Percentiles rank a stretch among this genome's conserved stretches.
Evolutionary conservation across 176 grass and related monocot genomes (phyloP).

Genomic region (Coix lacrymajobi): DNA sequence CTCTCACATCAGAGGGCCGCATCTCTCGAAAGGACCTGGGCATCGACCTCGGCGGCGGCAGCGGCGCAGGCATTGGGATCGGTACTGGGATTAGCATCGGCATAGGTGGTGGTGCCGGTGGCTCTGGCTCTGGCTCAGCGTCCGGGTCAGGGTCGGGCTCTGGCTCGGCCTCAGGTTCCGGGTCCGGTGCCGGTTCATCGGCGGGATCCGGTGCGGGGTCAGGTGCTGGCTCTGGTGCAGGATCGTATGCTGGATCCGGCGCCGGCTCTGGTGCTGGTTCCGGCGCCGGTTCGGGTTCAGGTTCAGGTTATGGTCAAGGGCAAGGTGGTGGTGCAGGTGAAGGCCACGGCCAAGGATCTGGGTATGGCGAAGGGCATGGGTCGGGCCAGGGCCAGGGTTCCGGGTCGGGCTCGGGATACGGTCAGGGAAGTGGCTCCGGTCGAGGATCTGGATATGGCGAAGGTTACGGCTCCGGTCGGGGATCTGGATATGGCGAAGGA

Average conservation of each 20-base stretch:
- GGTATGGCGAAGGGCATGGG: conserved; percentile 7
- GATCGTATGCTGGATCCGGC: not conserved
- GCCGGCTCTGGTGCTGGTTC: conserved; percentile 12
- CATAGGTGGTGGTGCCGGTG: conserved; percentile 13
- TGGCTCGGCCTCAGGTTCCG: not conserved
- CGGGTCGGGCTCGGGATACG: conserved; percentile 10
- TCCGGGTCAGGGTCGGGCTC: not conserved
- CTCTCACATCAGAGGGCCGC: not conserved
- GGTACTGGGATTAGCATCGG: conserved; percentile 21
- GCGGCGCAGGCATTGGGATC: not conserved
- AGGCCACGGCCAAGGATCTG: conserved; percentile 14
- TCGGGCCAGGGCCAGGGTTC: conserved; percentile 30
- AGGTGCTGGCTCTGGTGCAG: not conserved
- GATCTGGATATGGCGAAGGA: conserved; percentile 15
- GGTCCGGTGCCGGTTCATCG: not conserved
- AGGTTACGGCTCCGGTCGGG: not conserved
- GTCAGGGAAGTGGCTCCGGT: conserved; percentile 13
- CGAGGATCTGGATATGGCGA: conserved; percentile 18
- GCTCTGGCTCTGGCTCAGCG: not conserved
- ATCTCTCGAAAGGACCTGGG: conserved; percentile 23
- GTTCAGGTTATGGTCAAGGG: conserved; percentile 15
- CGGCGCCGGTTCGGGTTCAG: not conserved
- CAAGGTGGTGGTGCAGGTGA: conserved; percentile 9
- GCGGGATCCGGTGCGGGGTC: not conserved
- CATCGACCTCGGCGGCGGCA: conserved; percentile 8